phyloP scores from a whole-genome alignment of 495 filamentous ascomycete species.

The Aspergillus nanangensis region DNA sequence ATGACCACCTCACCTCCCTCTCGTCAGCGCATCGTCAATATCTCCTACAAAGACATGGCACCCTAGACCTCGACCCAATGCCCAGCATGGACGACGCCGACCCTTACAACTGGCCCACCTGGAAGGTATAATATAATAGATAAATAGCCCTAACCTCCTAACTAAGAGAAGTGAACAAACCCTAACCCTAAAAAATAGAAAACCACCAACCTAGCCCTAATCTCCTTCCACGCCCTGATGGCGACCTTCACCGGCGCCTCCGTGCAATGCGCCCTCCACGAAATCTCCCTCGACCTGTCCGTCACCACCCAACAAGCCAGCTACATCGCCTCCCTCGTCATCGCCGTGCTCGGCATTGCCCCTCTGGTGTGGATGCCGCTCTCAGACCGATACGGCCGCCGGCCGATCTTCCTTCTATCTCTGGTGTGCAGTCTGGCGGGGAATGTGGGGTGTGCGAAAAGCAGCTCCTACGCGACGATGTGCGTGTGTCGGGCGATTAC shows the following conservation, averaged over 20 bases:
- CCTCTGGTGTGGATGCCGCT: conserved; percentile 54
- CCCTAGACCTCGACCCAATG: conserved; percentile 46
- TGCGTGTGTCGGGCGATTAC: conserved; percentile 46
- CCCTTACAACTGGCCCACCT: conserved; percentile 51
- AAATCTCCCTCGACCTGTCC: conserved; percentile 40
- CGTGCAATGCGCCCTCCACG: conserved; percentile 48
- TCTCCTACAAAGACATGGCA: conserved; percentile 49
- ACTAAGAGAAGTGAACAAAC: too few species aligned
- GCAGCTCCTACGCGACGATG: conserved; percentile 36
- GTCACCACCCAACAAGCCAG: conserved; percentile 39
- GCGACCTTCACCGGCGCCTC: conserved; percentile 50
- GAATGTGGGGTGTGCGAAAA: conserved; percentile 43
- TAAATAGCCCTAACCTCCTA: background rate
- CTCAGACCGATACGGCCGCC: conserved; percentile 48
- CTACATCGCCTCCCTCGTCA: conserved; percentile 50
- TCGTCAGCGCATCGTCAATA: conserved; percentile 47
- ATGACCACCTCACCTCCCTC: too few species aligned
- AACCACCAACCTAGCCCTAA: conserved; percentile 46
- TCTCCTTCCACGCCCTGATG: conserved; percentile 54
- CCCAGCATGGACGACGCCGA: conserved; percentile 45
- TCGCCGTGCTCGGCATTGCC: conserved; percentile 45
- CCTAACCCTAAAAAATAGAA: conserved; percentile 40
- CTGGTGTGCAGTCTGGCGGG: conserved; percentile 38
- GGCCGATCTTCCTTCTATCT: conserved; percentile 48
- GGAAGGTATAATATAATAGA: conserved; percentile 36